phyloP scores from a whole-genome alignment of 2,329 filamentous ascomycete genomes.

The Penicillium sp. region DNA sequence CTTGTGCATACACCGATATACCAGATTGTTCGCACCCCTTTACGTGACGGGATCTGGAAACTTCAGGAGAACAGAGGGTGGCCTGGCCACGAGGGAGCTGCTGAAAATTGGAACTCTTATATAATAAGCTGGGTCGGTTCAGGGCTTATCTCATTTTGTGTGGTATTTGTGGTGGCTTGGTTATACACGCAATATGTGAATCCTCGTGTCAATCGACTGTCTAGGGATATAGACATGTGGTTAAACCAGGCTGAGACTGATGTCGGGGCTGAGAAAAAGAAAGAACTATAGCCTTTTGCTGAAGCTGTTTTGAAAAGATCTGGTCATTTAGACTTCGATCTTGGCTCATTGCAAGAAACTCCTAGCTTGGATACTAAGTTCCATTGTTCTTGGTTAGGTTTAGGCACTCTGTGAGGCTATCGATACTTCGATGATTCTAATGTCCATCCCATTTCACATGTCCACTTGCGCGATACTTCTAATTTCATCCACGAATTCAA shows the following conservation, averaged over 20 bases:
- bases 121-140: background rate
- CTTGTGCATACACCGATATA: background rate
- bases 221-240: background rate
- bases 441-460: no score
- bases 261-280: background rate
- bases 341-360: background rate
- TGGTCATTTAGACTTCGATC: background rate
- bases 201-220: background rate
- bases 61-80: background rate
- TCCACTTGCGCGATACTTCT: no score
- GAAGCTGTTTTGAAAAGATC: background rate
- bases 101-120: background rate
- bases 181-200: background rate
- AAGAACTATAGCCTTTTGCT: background rate
- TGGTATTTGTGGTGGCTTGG: background rate
- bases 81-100: background rate
- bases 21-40: background rate
- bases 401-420: no score
- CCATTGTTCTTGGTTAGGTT: no score
- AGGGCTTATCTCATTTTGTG: background rate
- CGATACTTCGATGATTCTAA: no score
- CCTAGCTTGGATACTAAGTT: no score
- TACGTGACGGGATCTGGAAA: background rate
- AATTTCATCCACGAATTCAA: no score
- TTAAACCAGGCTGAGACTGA: background rate